phyloP scores from a whole-genome alignment of 257 asterid genomes.

The Nicotiana obtusifolia region DNA sequence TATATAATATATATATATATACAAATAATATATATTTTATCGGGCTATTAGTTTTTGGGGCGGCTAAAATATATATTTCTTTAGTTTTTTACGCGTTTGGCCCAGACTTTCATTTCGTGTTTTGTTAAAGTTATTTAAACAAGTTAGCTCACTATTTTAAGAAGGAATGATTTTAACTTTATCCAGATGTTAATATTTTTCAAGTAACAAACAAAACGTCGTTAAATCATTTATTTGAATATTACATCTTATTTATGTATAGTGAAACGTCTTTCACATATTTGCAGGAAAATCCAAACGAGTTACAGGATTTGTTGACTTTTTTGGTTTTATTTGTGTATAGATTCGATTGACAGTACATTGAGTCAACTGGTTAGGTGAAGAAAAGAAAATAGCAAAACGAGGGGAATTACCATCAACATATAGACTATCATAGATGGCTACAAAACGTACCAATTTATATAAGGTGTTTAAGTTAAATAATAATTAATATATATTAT shows the following conservation, averaged over 20 bases:
- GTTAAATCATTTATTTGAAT: not conserved
- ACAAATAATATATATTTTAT: too few species aligned
- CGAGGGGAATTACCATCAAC: not conserved
- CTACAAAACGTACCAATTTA: not conserved
- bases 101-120: too few species aligned
- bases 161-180: too few species aligned
- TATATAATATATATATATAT: too few species aligned
- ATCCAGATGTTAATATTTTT: too few species aligned
- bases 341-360: not conserved
- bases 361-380: conserved; percentile 3
- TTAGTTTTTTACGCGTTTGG: too few species aligned
- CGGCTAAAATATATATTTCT: too few species aligned
- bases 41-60: too few species aligned
- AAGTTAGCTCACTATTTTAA: too few species aligned
- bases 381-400: not conserved
- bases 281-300: not conserved
- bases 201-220: not conserved
- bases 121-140: too few species aligned
- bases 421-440: not conserved
- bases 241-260: not conserved
- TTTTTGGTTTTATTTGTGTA: not conserved
- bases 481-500: not conserved
- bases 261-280: not conserved
- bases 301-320: not conserved
- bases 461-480: not conserved